These are phyloP conservation scores for Trifolium fragiferum DNA, from an alignment of 306 rosid genomes.

Conservation along the genomic window DNA sequence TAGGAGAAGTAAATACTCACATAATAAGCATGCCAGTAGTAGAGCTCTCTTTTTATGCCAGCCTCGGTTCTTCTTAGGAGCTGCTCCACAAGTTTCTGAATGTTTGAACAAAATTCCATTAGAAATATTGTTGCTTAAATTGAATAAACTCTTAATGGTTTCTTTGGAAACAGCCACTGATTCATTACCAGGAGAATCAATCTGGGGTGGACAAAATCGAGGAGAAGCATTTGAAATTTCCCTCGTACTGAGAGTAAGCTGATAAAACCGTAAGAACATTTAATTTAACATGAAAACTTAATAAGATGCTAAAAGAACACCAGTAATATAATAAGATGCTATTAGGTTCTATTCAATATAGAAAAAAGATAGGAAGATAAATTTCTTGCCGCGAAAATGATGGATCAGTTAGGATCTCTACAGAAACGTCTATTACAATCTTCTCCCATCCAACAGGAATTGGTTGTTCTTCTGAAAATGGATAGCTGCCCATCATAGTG, in stretches of 20 bases:
- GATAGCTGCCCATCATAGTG: conserved; percentile 66
- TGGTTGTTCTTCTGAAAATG: conserved; percentile 84
- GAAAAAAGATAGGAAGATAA: conserved; percentile 13
- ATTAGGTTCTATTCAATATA: background rate
- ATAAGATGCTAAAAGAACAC: background rate
- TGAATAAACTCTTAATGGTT: conserved; percentile 12
- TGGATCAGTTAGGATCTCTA: conserved; percentile 77
- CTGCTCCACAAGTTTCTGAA: conserved; percentile 85
- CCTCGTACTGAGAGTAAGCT: conserved; percentile 65
- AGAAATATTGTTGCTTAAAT: conserved; percentile 25
- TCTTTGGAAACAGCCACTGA: conserved; percentile 11
- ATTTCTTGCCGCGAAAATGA: conserved; percentile 62
- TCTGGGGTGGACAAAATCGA: conserved; percentile 76
- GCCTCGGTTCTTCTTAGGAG: conserved; percentile 63
- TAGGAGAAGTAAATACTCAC: conserved; percentile 53
- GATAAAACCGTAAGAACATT: conserved; percentile 38
- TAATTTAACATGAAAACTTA: background rate
- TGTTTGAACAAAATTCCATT: conserved; percentile 37
- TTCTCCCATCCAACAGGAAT: conserved; percentile 90
- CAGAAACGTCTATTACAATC: conserved; percentile 61
- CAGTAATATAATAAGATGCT: conserved; percentile 4
- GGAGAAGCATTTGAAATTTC: conserved; percentile 82
- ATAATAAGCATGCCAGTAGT: conserved; percentile 91
- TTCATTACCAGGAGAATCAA: conserved; percentile 77
- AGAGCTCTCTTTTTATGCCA: conserved; percentile 69